Conservation (phyloP, 352 stramenopile species). For the Globisporangium cylindrosporum region DNA sequence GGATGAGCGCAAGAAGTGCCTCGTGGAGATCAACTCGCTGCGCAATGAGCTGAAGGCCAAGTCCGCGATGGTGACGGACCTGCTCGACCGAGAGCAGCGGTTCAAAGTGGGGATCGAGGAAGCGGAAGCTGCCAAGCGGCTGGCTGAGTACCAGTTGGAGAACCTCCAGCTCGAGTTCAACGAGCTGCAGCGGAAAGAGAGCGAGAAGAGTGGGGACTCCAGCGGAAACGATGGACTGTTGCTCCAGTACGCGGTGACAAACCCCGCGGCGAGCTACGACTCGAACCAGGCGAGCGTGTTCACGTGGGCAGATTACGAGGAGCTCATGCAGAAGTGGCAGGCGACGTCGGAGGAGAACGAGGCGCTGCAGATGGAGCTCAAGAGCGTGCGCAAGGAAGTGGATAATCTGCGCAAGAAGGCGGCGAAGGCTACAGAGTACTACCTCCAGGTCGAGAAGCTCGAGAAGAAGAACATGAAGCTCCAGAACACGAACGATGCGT, state of each 20-base stretch:
- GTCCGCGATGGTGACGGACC: slow-evolving; percentile 50
- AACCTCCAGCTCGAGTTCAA: slow-evolving; percentile 29
- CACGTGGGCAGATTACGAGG: slow-evolving; percentile 51
- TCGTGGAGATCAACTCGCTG: slow-evolving; percentile 55
- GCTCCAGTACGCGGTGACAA: slow-evolving; percentile 24
- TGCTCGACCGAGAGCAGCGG: slow-evolving; percentile 51
- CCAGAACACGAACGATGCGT: slow-evolving; percentile 46
- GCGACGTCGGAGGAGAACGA: slow-evolving; percentile 43
- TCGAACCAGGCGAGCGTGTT: slow-evolving; percentile 55
- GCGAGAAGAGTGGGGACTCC: slow-evolving; percentile 14
- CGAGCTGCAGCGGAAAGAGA: slow-evolving; percentile 16
- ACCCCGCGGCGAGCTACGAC: slow-evolving; percentile 54
- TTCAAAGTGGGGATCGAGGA: slow-evolving; percentile 36
- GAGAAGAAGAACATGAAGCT: slow-evolving; percentile 61
- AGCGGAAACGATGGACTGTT: slow-evolving; percentile 11
- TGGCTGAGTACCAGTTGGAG: slow-evolving; percentile 36
- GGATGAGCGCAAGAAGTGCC: slow-evolving; percentile 38
- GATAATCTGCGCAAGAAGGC: slow-evolving; percentile 44
- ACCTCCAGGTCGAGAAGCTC: slow-evolving; percentile 44
- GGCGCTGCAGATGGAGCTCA: slow-evolving; percentile 36
- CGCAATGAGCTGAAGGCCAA: slow-evolving; percentile 57
- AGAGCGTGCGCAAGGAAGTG: slow-evolving; percentile 58
- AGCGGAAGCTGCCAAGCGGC: slow-evolving; percentile 23
- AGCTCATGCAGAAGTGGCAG: slow-evolving; percentile 46
- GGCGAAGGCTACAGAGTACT: slow-evolving; percentile 33